Conservation (phyloP, 129 eudicot genomes). For the Artemisia tridentata region DNA sequence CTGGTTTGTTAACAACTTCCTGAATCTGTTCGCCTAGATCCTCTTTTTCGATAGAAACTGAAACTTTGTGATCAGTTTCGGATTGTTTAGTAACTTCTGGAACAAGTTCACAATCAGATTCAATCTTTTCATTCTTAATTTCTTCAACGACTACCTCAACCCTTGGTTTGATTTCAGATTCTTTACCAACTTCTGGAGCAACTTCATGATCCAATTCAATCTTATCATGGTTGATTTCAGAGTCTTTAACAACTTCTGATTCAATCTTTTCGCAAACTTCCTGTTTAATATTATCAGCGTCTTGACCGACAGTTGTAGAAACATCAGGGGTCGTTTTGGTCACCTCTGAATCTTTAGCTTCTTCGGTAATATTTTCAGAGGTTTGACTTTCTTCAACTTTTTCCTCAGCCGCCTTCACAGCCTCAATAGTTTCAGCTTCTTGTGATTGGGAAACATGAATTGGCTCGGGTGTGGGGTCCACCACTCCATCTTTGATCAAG, state of each 20-base stretch:
- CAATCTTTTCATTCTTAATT: constrained; percentile 15
- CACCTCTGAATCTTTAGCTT: constrained; percentile 23
- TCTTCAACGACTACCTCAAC: not conserved
- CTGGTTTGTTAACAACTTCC: constrained; percentile 7
- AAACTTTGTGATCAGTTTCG: constrained; percentile 14
- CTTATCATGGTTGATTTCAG: constrained; percentile 10
- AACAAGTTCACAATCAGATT: constrained; percentile 2
- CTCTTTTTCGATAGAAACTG: constrained; percentile 20
- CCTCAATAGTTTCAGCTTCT: constrained; percentile 25
- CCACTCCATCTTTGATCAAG: constrained; percentile 24
- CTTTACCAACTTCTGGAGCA: constrained; percentile 15
- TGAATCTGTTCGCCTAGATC: constrained; percentile 7
- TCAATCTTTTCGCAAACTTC: constrained; percentile 15
- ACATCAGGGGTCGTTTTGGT: constrained; percentile 18
- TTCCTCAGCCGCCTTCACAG: constrained; percentile 14
- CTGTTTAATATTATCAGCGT: not conserved
- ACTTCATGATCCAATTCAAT: constrained; percentile 7
- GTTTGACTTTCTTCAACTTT: constrained; percentile 15
- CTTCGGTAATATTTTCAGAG: constrained; percentile 17
- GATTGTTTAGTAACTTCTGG: constrained; percentile 13
- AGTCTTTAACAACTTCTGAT: constrained; percentile 21
- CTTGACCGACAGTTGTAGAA: constrained; percentile 6
- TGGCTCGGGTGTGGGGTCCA: constrained; percentile 8
- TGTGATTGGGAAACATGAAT: constrained; percentile 10
- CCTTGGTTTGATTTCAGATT: constrained; percentile 1